These are phyloP conservation scores for Ustilago sp. DNA, from an alignment of 1,284 basidiomycete species.

Conservation along the genomic window DNA sequence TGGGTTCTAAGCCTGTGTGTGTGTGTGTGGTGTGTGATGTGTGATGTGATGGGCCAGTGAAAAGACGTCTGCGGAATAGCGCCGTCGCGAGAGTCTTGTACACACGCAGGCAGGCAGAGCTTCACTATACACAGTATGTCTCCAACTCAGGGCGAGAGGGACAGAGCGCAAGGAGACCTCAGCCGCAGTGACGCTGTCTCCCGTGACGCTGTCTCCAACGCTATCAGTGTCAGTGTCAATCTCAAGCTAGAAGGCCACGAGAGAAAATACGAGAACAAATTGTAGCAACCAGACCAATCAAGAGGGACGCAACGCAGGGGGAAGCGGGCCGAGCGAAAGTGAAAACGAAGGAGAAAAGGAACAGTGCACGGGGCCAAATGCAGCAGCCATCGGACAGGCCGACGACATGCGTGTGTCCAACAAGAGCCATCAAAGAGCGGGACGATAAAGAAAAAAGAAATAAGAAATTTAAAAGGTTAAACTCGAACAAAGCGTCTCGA, in stretches of 20 bases:
- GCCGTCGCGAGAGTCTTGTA: not conserved
- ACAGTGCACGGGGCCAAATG: slow-evolving; percentile 12
- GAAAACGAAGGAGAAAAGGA: not conserved
- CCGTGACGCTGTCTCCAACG: not conserved
- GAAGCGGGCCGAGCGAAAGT: not conserved
- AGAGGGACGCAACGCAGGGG: not conserved
- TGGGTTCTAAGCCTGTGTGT: slow-evolving; percentile 4
- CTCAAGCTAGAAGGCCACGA: slow-evolving; percentile 10
- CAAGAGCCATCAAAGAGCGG: not conserved
- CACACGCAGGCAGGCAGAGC: too few relatives aligned
- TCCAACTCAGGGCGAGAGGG: too few relatives aligned
- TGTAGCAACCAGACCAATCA: not conserved
- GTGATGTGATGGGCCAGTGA: slow-evolving; percentile 31
- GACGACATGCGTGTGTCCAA: slow-evolving; percentile 8
- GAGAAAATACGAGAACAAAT: not conserved
- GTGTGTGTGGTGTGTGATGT: slow-evolving; percentile 5
- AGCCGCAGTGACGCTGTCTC: not conserved
- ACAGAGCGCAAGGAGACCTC: not conserved
- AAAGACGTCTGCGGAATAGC: slow-evolving; percentile 19
- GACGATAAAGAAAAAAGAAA: not conserved
- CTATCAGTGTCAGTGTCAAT: not conserved
- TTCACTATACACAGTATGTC: too few relatives aligned
- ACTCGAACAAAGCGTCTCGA: not conserved
- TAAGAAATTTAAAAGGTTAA: slow-evolving; percentile 1
- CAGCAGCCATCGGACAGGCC: slow-evolving; percentile 12